A percentile compares a stretch with the other conserved stretches of the same genome.
These are phyloP conservation scores for Botryosphaeria dothidea DNA, from an alignment of 2,329 filamentous ascomycete species.

Conservation along the genomic window DNA sequence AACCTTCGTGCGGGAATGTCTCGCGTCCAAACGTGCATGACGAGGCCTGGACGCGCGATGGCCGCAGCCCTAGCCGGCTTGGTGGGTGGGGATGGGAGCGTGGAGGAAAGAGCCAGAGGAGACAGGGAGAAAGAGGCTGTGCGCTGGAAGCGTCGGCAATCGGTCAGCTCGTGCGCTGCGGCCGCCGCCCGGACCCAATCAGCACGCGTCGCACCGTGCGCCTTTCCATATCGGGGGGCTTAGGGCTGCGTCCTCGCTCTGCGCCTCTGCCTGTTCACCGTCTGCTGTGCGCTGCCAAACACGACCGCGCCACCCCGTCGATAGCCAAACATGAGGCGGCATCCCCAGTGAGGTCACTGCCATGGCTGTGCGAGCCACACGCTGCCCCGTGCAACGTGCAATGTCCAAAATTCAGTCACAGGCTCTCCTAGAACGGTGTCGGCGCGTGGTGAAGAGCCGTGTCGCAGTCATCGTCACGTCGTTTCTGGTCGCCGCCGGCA, in stretches of 20 bases:
- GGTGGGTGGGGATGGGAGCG: background rate
- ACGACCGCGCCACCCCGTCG: conserved; percentile 3
- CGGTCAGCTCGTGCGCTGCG: background rate
- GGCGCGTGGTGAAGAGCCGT: background rate
- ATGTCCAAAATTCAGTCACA: background rate
- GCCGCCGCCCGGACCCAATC: background rate
- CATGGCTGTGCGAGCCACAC: background rate
- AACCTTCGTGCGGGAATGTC: background rate
- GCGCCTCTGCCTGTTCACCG: background rate
- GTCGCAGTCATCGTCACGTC: conserved; percentile 14
- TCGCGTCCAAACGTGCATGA: conserved; percentile 3
- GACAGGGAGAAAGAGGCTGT: conserved; percentile 9
- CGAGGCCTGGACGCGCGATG: conserved; percentile 13
- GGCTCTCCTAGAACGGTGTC: background rate
- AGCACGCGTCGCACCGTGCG: background rate
- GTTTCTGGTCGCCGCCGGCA: background rate
- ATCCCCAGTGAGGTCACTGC: background rate
- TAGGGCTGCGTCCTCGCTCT: background rate
- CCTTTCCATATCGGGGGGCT: background rate
- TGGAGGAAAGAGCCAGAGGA: background rate
- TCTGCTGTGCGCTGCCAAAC: background rate
- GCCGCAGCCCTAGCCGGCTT: conserved; percentile 13
- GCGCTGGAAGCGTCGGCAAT: background rate
- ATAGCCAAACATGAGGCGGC: conserved; percentile 1
- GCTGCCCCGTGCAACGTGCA: background rate